These are phyloP conservation scores for Rubia occidens DNA, from an alignment of 305 asterid genomes.

Conservation along the genomic window DNA sequence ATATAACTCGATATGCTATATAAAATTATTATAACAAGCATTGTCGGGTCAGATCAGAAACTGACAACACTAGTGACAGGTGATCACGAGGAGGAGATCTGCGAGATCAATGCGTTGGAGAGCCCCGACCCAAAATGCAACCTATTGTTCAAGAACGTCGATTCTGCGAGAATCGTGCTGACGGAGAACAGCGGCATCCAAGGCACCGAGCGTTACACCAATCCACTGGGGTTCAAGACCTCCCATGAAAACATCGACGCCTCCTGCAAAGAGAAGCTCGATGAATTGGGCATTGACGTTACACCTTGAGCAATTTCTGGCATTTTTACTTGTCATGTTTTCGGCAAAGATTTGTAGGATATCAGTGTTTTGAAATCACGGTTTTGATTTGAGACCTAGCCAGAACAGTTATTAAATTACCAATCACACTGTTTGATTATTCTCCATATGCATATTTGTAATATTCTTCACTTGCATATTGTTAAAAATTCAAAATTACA, in stretches of 20 bases:
- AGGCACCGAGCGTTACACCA: conserved; percentile 29
- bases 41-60: neutral
- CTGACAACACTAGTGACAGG: conserved; percentile 13
- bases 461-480: neutral
- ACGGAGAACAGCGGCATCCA: conserved; percentile 37
- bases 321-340: neutral
- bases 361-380: neutral
- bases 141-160: conserved; percentile 14
- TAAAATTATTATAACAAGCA: no score
- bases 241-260: conserved; percentile 7
- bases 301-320: neutral
- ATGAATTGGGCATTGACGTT: conserved; percentile 24
- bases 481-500: neutral
- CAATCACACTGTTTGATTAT: neutral
- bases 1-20: no score
- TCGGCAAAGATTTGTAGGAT: neutral
- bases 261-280: conserved; percentile 25
- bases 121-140: conserved; percentile 37
- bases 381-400: neutral
- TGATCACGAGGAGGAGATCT: conserved; percentile 43
- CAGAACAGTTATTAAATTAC: neutral
- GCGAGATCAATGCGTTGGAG: conserved; percentile 28
- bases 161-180: conserved; percentile 28
- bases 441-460: neutral
- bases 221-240: conserved; percentile 50